Base-by-base conservation (phyloP, 768 basidiomycete species). In the Leccinum uliginosum region DNA sequence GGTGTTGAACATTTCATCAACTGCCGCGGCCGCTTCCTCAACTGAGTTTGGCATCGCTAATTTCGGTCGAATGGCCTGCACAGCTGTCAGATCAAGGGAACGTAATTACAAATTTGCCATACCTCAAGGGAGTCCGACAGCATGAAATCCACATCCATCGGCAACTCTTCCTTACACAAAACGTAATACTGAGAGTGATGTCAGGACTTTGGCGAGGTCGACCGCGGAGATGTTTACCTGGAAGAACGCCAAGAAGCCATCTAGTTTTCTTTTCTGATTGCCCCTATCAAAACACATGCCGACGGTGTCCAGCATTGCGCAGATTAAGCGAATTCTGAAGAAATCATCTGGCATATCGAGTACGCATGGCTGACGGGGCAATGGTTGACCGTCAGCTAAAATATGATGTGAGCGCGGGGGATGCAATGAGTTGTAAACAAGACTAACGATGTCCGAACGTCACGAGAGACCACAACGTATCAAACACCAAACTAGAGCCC, bases 131-230 rank as follows among this genome's bases (percentile, higher is more conserved):
- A 97, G 71, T 99, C 97, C 0, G 85, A 84, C 7, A 97, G 71
- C 93, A 98, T 96, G 73, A 98, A 99, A 53, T 97, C 95, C 11
- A 97, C 89, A 60, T 99, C 97, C 94, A 98, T 95, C 0, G 97
- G 88, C n/a, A 95, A 71, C 23, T 84, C 77, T 46, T 86, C 81
- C 74, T 99, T 99, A 76, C 90, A 91, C n/a, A 87, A 78, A 15
- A 90, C 78, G 70, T 98, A 99, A 57, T 94, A 87, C 83, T 87
- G 58, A 50, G 21, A 35, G 35, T 27, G 43, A 32, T 14, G 51
- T 63, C n/a, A 59, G 51, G 50, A 27, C 50, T 43, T 47, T 9
- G 52, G 51, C 12, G 50, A 53, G 26, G 27, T 43, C 11, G 19
- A 58, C 14, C 35, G 11, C 24, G n/a, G 34, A 45, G 30, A 48